Percentiles rank a stretch among this genome's conserved stretches.
phyloP scores from a whole-genome alignment of 2,329 filamentous ascomycete genomes.

The Beauveria caledonica region DNA sequence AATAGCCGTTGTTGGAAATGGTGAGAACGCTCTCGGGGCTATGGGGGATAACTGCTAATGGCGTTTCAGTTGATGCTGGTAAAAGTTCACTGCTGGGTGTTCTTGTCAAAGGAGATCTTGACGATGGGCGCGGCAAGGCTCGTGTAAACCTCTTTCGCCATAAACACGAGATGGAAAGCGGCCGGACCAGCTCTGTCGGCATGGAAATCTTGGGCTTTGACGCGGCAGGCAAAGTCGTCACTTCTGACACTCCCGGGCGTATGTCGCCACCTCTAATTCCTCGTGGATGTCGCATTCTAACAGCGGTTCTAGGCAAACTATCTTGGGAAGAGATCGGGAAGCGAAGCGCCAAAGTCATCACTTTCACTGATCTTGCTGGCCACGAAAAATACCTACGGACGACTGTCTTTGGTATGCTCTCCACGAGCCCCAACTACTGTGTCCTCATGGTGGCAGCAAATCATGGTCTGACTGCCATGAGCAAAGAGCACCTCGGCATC shows the following conservation, averaged over 20 bases:
- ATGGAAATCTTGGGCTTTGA: slow-evolving; percentile 99
- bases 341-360: slow-evolving; percentile 91
- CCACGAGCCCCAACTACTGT: slow-evolving; percentile 94
- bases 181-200: slow-evolving; percentile 88
- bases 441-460: slow-evolving; percentile 97
- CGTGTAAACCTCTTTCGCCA: slow-evolving; percentile 94
- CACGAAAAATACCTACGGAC: slow-evolving; percentile 94
- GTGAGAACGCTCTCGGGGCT: slow-evolving; percentile 26
- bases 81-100: slow-evolving; percentile 96
- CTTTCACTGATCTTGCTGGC: slow-evolving; percentile 89
- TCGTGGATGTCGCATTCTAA: not conserved
- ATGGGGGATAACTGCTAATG: slow-evolving; percentile 12
- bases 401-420: slow-evolving; percentile 90
- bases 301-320: slow-evolving; percentile 42
- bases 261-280: slow-evolving; percentile 31
- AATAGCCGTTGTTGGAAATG: slow-evolving; percentile 95
- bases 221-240: slow-evolving; percentile 72
- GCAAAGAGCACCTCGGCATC: slow-evolving; percentile 93
- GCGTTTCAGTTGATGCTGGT: slow-evolving; percentile 73
- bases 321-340: slow-evolving; percentile 98
- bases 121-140: slow-evolving; percentile 88
- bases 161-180: slow-evolving; percentile 95
- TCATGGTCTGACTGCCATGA: slow-evolving; percentile 95
- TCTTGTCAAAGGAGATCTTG: slow-evolving; percentile 87
- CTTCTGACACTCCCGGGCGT: slow-evolving; percentile 73